Evolutionary conservation across 352 stramenopile genomes (phyloP).

Genomic region (Globisporangium solare): DNA sequence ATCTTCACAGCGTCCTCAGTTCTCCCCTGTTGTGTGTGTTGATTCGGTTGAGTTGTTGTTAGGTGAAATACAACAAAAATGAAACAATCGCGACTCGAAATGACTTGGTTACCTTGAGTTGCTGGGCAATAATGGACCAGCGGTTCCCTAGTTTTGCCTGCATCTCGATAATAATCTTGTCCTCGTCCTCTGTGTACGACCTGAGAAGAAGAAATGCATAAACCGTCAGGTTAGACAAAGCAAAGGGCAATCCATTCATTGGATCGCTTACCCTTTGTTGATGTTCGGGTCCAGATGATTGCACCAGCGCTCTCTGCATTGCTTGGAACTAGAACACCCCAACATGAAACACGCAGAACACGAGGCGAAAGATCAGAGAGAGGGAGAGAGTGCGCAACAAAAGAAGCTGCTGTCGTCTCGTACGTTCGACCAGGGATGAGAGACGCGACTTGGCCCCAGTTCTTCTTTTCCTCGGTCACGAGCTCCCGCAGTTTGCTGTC

Average conservation of each 20-base stretch:
- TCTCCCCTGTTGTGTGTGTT: conserved; percentile 43
- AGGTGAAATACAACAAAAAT: not conserved
- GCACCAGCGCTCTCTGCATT: conserved; percentile 91
- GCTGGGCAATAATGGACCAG: conserved; percentile 91
- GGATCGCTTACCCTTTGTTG: conserved; percentile 79
- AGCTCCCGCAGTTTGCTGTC: conserved; percentile 80
- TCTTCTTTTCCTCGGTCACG: conserved; percentile 85
- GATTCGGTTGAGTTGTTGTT: too few relatives aligned
- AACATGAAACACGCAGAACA: not conserved
- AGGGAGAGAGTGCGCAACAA: not conserved
- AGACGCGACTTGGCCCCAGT: conserved; percentile 86
- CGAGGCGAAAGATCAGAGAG: not conserved
- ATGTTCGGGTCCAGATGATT: conserved; percentile 92
- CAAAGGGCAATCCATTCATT: not conserved
- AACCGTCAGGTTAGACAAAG: not conserved
- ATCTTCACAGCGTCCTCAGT: conserved; percentile 94
- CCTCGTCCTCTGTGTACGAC: conserved; percentile 87
- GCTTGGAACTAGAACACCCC: conserved; percentile 69
- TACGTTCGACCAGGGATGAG: conserved; percentile 82
- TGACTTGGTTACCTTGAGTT: conserved; percentile 62
- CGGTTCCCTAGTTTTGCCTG: conserved; percentile 89
- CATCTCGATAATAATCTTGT: conserved; percentile 92
- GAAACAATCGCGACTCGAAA: not conserved
- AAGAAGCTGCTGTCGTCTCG: conserved; percentile 7
- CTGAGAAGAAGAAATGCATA: conserved; percentile 19